Conservation (phyloP, 257 asterid genomes). For the Solanum lycopersicoides region DNA sequence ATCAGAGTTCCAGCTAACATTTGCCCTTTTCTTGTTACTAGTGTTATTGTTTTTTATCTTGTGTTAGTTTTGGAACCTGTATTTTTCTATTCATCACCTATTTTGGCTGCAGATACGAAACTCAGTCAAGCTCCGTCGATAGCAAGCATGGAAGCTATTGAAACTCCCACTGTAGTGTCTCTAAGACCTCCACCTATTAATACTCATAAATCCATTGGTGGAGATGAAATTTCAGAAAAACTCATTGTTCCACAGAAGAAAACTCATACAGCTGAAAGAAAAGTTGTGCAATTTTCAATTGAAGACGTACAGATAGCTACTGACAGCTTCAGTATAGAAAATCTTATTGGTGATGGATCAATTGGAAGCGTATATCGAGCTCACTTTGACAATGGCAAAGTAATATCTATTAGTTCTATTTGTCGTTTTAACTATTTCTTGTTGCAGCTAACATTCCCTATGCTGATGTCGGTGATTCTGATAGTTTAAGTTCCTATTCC, state of each 20-base stretch:
- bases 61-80: neutral
- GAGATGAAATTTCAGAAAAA: conserved; percentile 44
- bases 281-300: conserved; percentile 50
- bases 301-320: conserved; percentile 92
- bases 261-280: conserved; percentile 33
- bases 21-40: neutral
- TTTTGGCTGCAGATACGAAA: conserved; percentile 37
- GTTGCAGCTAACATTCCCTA: neutral
- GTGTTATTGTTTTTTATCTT: neutral
- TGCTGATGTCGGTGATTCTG: neutral
- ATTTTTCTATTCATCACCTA: neutral
- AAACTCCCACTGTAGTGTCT: conserved; percentile 43
- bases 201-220: conserved; percentile 65
- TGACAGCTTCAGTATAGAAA: conserved; percentile 62
- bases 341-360: conserved; percentile 89
- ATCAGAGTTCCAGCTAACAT: neutral
- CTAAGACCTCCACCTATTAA: conserved; percentile 77
- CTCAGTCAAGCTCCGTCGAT: conserved; percentile 35
- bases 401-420: conserved; percentile 1
- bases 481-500: neutral
- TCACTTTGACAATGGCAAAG: conserved; percentile 69
- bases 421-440: neutral
- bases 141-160: conserved; percentile 35
- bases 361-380: conserved; percentile 89
- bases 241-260: conserved; percentile 61